Conservation (phyloP, 768 basidiomycete genomes). For the Hericium coralloides region DNA sequence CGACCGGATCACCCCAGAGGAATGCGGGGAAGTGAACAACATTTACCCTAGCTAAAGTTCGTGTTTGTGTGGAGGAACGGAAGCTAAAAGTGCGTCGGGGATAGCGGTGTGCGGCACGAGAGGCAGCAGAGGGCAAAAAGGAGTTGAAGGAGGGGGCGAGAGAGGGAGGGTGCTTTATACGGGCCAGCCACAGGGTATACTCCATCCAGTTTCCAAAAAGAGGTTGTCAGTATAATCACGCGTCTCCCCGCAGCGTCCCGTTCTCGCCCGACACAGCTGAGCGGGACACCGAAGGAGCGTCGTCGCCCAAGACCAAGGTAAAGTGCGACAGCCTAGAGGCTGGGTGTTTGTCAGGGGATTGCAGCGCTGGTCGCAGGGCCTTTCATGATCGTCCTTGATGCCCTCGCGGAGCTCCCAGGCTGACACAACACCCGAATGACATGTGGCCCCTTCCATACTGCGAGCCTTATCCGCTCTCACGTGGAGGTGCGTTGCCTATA, state of each 20-base stretch:
- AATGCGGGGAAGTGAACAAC: background rate
- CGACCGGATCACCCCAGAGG: background rate
- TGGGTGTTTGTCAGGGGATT: no score
- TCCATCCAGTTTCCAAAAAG: background rate
- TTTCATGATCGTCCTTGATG: background rate
- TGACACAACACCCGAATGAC: background rate
- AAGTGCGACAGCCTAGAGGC: no score
- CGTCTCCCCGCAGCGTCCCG: background rate
- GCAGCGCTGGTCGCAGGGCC: background rate
- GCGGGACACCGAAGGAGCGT: background rate
- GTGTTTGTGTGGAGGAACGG: background rate
- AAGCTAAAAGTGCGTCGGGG: background rate
- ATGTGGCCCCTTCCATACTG: background rate
- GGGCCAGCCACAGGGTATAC: background rate
- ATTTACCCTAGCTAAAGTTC: slow-evolving; percentile 2
- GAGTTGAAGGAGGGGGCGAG: background rate
- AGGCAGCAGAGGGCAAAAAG: no score
- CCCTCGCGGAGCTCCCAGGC: background rate
- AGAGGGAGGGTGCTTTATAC: background rate
- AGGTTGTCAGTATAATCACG: background rate
- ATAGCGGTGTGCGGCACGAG: background rate
- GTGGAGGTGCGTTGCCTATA: no score
- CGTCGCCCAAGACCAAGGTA: background rate
- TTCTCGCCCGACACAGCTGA: background rate
- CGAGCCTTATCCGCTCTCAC: background rate